Conservation (phyloP, 805 yeast genomes). For the Zygosaccharomyces gambellarensis region DNA sequence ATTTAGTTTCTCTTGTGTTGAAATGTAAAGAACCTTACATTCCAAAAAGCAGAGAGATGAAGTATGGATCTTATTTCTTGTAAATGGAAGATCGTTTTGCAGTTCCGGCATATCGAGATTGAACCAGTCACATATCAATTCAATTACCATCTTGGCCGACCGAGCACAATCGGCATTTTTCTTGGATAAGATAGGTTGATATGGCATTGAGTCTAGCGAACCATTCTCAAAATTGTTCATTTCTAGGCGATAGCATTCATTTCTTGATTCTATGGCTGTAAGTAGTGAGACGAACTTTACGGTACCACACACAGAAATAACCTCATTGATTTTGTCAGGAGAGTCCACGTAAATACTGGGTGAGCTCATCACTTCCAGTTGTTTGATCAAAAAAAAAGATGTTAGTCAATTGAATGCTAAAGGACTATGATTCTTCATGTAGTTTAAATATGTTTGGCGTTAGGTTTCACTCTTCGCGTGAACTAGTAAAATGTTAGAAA, state of each 20-base stretch:
- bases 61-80: slow-evolving; percentile 17
- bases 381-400: not conserved
- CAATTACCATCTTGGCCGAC: slow-evolving; percentile 21
- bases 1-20: slow-evolving; percentile 5
- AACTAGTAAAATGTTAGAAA: not conserved
- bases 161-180: slow-evolving; percentile 12
- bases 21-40: slow-evolving; percentile 16
- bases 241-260: slow-evolving; percentile 13
- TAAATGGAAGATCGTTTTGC: slow-evolving; percentile 6
- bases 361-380: not conserved
- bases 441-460: not conserved
- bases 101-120: slow-evolving; percentile 17
- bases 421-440: not conserved
- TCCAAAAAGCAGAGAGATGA: slow-evolving; percentile 19
- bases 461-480: not conserved
- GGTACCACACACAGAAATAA: not conserved
- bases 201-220: slow-evolving; percentile 8
- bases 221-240: slow-evolving; percentile 19
- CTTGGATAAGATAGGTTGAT: slow-evolving; percentile 16
- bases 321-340: not conserved
- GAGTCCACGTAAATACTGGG: not conserved
- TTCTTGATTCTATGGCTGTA: slow-evolving; percentile 15
- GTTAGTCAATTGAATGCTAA: not conserved
- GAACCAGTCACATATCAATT: slow-evolving; percentile 18
- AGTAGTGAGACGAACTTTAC: slow-evolving; percentile 22